A percentile compares a stretch with the other conserved stretches of the same genome.
Conservation (phyloP, 306 rosid genomes). For the Nissolia schottii region DNA sequence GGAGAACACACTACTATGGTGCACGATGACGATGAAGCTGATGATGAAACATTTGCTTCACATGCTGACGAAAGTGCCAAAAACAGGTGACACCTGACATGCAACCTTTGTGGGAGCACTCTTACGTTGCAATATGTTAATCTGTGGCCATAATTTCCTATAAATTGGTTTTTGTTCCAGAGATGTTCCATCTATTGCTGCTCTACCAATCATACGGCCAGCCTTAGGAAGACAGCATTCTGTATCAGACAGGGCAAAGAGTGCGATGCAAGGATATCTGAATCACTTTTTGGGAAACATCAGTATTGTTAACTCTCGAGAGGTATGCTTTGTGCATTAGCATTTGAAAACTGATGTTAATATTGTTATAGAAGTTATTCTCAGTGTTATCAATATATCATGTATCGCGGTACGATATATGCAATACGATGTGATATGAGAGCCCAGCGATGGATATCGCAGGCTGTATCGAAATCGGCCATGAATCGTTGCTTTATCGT, state of each 20-base stretch:
- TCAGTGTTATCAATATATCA: too few relatives aligned
- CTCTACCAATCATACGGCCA: slow-evolving; percentile 90
- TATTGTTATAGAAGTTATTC: slow-evolving; percentile 2
- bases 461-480: too few relatives aligned
- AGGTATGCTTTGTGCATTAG: slow-evolving; percentile 54
- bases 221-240: slow-evolving; percentile 92
- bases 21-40: slow-evolving; percentile 85
- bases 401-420: too few relatives aligned
- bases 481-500: too few relatives aligned
- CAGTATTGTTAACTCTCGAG: slow-evolving; percentile 88
- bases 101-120: slow-evolving; percentile 2
- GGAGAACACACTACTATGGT: slow-evolving; percentile 67
- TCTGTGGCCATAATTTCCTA: slow-evolving; percentile 26
- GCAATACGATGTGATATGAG: too few relatives aligned
- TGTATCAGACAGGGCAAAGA: slow-evolving; percentile 84
- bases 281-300: slow-evolving; percentile 95
- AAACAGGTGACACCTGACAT: slow-evolving; percentile 50
- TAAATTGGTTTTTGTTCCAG: slow-evolving; percentile 49
- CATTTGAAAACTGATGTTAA: slow-evolving; percentile 7
- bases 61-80: slow-evolving; percentile 72
- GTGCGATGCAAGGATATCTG: slow-evolving; percentile 97
- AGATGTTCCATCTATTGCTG: slow-evolving; percentile 98
- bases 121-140: neutral
- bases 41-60: slow-evolving; percentile 60
- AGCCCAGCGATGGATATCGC: too few relatives aligned